Evolutionary conservation across 2,329 filamentous ascomycete species (phyloP).

Genomic region (Diplodia sapinea): DNA sequence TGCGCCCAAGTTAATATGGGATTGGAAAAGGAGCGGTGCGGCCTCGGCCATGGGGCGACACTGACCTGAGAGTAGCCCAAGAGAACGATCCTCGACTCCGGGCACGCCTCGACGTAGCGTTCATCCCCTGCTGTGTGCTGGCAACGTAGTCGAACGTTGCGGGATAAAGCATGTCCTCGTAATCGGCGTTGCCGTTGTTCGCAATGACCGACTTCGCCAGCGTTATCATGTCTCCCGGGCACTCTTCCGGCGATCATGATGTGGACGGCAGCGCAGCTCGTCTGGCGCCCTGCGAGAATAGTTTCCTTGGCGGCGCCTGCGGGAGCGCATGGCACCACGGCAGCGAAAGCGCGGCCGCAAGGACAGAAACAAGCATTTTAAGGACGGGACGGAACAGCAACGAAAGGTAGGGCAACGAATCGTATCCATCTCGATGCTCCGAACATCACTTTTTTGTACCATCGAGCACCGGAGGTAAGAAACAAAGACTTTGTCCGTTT

Average conservation of each 20-base stretch:
- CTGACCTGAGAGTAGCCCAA: constrained; percentile 28
- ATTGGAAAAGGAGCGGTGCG: constrained; percentile 28
- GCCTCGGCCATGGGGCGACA: constrained; percentile 12
- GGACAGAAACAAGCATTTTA: constrained; percentile 6
- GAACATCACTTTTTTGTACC: neutral
- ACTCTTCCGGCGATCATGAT: constrained; percentile 24
- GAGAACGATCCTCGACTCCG: constrained; percentile 21
- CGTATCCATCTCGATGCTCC: neutral
- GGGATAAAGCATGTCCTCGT: constrained; percentile 27
- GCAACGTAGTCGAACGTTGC: constrained; percentile 7
- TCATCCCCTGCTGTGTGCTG: constrained; percentile 16
- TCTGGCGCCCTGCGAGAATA: constrained; percentile 20
- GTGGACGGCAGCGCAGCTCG: constrained; percentile 19
- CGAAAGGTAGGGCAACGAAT: neutral
- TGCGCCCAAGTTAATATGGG: constrained; percentile 25
- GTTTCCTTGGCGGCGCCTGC: constrained; percentile 2
- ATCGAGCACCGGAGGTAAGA: neutral
- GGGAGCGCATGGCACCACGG: constrained; percentile 22
- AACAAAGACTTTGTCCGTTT: neutral
- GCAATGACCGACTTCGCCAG: constrained; percentile 26
- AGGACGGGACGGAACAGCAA: neutral
- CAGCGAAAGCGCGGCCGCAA: constrained; percentile 5
- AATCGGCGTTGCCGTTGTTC: constrained; percentile 19
- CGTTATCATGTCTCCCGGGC: constrained; percentile 22
- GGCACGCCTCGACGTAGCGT: too few relatives aligned